Evolutionary conservation across 441 rosid species (phyloP).

Genomic region (Erodium texanum): DNA sequence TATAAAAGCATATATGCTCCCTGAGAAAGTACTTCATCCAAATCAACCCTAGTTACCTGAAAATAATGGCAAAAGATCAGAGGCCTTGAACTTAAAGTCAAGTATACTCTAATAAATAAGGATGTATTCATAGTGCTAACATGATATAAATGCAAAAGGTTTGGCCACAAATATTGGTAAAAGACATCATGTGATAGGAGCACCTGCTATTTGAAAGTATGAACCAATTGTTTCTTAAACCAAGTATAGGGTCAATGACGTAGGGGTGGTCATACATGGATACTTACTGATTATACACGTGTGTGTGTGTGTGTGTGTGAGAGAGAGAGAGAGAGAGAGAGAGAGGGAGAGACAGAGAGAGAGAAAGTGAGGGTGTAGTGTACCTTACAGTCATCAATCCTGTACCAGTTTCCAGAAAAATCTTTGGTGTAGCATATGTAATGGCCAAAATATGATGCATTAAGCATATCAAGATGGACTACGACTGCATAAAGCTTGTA

Average conservation of each 20-base stretch:
- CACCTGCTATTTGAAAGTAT: neutral
- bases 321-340: neutral
- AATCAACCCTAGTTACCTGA: slow-evolving; percentile 58
- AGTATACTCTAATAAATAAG: neutral
- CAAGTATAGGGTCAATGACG: neutral
- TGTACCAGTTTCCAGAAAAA: slow-evolving; percentile 71
- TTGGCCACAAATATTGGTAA: neutral
- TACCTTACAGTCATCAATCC: slow-evolving; percentile 92
- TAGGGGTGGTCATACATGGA: neutral
- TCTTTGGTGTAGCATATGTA: slow-evolving; percentile 88
- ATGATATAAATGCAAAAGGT: neutral
- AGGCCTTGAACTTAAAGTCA: neutral
- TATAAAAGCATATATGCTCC: slow-evolving; percentile 95
- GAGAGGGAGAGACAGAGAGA: neutral
- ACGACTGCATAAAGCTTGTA: slow-evolving; percentile 88
- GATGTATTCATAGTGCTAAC: neutral
- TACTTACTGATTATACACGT: neutral
- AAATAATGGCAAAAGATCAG: slow-evolving; percentile 20
- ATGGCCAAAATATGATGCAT: slow-evolving; percentile 96
- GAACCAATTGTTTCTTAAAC: neutral
- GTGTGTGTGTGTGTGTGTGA: too few species aligned
- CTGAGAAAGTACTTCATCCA: slow-evolving; percentile 86
- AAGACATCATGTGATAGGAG: neutral
- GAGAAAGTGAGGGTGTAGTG: slow-evolving; percentile 8
- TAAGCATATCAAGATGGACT: slow-evolving; percentile 92